A percentile compares a stretch with the other conserved stretches of the same genome.
These are phyloP conservation scores for Sarcodon sp. DNA, from an alignment of 768 basidiomycete species.

Conservation along the genomic window DNA sequence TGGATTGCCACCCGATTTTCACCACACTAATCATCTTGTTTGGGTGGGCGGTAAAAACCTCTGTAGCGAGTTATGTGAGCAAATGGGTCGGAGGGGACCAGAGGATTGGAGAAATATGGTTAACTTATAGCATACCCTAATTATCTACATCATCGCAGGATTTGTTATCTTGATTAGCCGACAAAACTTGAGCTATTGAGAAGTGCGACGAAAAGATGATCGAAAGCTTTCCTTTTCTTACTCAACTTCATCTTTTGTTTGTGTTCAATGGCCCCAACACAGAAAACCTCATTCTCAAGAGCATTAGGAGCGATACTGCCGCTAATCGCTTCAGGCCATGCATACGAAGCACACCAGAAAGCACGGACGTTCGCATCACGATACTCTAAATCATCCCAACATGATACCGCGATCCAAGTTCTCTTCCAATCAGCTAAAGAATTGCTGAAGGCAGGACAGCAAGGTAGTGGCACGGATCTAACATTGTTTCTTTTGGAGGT, in stretches of 20 bases:
- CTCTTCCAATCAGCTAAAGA: conserved; percentile 85
- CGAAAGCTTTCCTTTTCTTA: background rate
- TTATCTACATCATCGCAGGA: background rate
- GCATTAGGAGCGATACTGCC: conserved; percentile 70
- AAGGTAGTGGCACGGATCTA: conserved; percentile 86
- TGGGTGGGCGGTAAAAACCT: conserved; percentile 65
- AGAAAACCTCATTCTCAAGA: conserved; percentile 33
- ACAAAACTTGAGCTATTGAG: no score
- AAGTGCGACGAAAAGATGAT: background rate
- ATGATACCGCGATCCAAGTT: conserved; percentile 83
- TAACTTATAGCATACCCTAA: conserved; percentile 72
- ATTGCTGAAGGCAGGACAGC: conserved; percentile 77
- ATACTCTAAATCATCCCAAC: conserved; percentile 69
- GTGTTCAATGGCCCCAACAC: conserved; percentile 9
- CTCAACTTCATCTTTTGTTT: background rate
- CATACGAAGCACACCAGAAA: conserved; percentile 94
- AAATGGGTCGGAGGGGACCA: conserved; percentile 50
- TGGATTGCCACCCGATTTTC: conserved; percentile 58
- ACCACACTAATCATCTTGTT: conserved; percentile 63
- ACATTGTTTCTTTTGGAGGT: conserved; percentile 70
- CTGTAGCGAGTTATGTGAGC: conserved; percentile 45
- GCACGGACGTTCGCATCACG: conserved; percentile 90
- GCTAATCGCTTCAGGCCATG: conserved; percentile 54
- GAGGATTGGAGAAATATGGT: conserved; percentile 52
- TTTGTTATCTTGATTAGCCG: no score